These are phyloP conservation scores for Rhizoclosmatium sp. DNA, from an alignment of 192 early-diverging fungal species.

Conservation along the genomic window DNA sequence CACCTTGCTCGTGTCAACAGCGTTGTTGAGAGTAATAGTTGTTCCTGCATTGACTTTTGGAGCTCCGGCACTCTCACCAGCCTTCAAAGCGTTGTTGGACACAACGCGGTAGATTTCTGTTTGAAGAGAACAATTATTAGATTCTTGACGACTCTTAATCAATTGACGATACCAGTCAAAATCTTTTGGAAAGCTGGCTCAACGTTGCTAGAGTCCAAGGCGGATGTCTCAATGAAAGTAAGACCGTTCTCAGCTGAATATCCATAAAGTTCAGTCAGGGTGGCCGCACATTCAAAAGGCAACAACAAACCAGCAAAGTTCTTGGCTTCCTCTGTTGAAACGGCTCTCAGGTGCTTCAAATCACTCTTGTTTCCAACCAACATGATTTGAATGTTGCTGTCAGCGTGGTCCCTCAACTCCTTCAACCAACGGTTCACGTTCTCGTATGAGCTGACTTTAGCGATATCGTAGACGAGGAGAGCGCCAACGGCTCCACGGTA, in stretches of 20 bases:
- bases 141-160: neutral
- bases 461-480: constrained; percentile 96
- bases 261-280: neutral
- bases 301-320: constrained; percentile 83
- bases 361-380: constrained; percentile 85
- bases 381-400: constrained; percentile 71
- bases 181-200: constrained; percentile 96
- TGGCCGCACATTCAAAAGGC: neutral
- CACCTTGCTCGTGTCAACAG: neutral
- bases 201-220: constrained; percentile 95
- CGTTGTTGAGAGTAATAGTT: constrained; percentile 5
- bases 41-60: constrained; percentile 9
- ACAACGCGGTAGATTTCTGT: constrained; percentile 95
- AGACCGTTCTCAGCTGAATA: constrained; percentile 83
- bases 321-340: constrained; percentile 90
- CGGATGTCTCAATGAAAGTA: constrained; percentile 98
- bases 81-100: constrained; percentile 93
- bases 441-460: constrained; percentile 95
- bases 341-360: constrained; percentile 68
- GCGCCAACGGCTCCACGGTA: constrained; percentile 85
- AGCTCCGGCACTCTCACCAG: constrained; percentile 30
- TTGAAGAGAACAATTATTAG: neutral
- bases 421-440: constrained; percentile 98
- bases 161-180: constrained; percentile 73
- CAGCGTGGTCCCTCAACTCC: constrained; percentile 75